Evolutionary conservation across 2,329 filamentous ascomycete species (phyloP).

Genomic region (Arachnomyces sp.): DNA sequence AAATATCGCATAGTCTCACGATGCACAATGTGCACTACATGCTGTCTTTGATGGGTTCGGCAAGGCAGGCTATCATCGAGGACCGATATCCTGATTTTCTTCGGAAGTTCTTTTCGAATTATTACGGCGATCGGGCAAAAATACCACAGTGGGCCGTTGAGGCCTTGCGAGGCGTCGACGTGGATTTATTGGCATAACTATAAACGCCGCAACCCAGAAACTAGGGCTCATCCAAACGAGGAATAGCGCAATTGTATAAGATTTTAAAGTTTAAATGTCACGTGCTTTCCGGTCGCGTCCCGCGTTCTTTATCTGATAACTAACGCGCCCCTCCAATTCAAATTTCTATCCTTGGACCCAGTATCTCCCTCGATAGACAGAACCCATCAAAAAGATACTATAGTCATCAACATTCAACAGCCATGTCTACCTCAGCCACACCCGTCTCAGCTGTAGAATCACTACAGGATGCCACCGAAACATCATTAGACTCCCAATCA

Average conservation of each 20-base stretch:
- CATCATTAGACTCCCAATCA: no score
- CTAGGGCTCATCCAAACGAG: no score
- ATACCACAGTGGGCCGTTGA: slow-evolving; percentile 81
- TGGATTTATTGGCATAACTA: slow-evolving; percentile 55
- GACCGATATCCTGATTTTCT: slow-evolving; percentile 75
- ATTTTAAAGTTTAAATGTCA: no score
- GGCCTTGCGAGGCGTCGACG: slow-evolving; percentile 68
- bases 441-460: no score
- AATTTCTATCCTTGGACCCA: no score
- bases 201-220: not conserved
- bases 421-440: no score
- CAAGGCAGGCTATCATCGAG: slow-evolving; percentile 69
- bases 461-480: not conserved
- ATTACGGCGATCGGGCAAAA: slow-evolving; percentile 59
- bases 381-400: no score
- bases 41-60: slow-evolving; percentile 69
- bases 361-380: no score
- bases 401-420: no score
- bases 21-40: slow-evolving; percentile 96
- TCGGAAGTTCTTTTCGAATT: slow-evolving; percentile 64
- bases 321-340: no score
- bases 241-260: no score
- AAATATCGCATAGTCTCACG: slow-evolving; percentile 55
- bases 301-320: no score
- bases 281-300: slow-evolving; percentile 8